Conservation (phyloP, 306 rosid species). For the Vigna angularis region DNA sequence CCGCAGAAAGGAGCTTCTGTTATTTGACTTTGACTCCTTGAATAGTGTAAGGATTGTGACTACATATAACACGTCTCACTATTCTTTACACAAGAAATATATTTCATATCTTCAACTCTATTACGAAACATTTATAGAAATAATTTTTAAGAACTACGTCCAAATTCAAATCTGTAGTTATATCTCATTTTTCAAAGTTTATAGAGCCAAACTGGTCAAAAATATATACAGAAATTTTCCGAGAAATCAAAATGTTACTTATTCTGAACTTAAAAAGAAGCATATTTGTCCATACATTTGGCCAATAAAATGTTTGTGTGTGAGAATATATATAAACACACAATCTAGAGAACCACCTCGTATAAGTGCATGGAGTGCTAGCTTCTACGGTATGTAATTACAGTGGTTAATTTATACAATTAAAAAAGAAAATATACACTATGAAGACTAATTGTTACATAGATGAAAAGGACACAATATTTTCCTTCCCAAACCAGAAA, state of each 20-base stretch:
- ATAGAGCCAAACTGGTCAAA: background rate
- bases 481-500: constrained; percentile 48
- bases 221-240: background rate
- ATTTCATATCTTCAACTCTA: background rate
- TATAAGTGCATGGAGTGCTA: constrained; percentile 30
- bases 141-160: background rate
- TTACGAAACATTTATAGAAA: background rate
- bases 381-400: constrained; percentile 29
- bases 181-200: background rate
- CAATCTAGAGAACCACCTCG: constrained; percentile 28
- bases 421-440: constrained; percentile 40
- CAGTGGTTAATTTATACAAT: constrained; percentile 44
- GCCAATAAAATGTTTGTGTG: background rate
- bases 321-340: background rate
- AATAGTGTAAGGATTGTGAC: background rate
- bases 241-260: background rate
- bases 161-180: background rate
- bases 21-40: constrained; percentile 32
- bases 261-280: background rate
- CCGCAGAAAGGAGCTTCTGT: background rate
- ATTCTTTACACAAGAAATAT: background rate
- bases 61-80: background rate
- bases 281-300: background rate
- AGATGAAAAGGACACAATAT: constrained; percentile 47
- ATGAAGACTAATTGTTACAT: constrained; percentile 36